These are phyloP conservation scores for Sungouiella thailandica DNA, from an alignment of 805 yeast genomes.

Conservation along the genomic window DNA sequence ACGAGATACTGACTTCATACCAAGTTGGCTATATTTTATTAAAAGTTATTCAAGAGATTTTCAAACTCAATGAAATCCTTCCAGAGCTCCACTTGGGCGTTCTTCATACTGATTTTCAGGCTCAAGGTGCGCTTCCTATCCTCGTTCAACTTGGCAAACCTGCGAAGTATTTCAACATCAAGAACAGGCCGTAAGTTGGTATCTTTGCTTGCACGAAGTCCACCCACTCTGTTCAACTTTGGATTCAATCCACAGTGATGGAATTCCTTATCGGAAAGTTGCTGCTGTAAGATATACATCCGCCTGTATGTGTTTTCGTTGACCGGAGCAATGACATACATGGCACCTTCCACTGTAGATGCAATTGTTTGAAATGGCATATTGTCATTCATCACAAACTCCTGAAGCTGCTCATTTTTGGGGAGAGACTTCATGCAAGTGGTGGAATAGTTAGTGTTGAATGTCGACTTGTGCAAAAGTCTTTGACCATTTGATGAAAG, in stretches of 20 bases:
- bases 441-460: conserved; percentile 60
- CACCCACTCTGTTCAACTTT: conserved; percentile 52
- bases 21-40: no score
- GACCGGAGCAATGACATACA: conserved; percentile 69
- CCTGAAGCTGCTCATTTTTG: conserved; percentile 29
- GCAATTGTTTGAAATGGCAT: conserved; percentile 61
- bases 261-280: conserved; percentile 68
- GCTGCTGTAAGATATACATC: conserved; percentile 82
- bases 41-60: conserved; percentile 29
- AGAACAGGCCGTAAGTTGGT: conserved; percentile 55
- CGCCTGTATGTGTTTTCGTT: conserved; percentile 73
- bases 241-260: conserved; percentile 83
- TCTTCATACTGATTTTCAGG: conserved; percentile 51
- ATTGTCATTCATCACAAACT: conserved; percentile 21
- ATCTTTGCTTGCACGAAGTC: conserved; percentile 30
- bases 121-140: conserved; percentile 52
- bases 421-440: conserved; percentile 49
- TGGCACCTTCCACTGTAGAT: conserved; percentile 72
- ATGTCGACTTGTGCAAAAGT: conserved; percentile 63
- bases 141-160: conserved; percentile 51
- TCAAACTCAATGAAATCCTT: conserved; percentile 59
- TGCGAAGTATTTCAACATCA: conserved; percentile 54
- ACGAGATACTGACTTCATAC: no score
- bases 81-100: conserved; percentile 58
- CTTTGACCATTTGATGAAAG: conserved; percentile 75